Evolutionary conservation across 2,329 filamentous ascomycete species (phyloP).

Genomic region (Apiospora pterosperma): DNA sequence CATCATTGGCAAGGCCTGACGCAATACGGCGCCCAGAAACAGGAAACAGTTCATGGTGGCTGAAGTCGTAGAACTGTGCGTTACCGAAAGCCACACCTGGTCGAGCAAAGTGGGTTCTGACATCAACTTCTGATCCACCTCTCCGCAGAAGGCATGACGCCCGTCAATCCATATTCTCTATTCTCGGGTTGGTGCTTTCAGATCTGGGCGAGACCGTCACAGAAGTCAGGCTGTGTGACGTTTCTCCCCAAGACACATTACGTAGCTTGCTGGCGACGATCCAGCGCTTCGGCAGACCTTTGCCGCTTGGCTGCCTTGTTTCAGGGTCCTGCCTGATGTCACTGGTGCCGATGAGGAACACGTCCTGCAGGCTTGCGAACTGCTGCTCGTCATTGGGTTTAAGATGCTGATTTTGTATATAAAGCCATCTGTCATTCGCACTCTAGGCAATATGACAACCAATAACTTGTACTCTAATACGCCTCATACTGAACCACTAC

Average conservation of each 20-base stretch:
- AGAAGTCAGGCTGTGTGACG: not conserved
- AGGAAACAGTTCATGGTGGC: not conserved
- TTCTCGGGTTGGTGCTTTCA: not conserved
- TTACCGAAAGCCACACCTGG: too few species aligned
- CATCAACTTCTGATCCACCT: not conserved
- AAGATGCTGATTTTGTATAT: not conserved
- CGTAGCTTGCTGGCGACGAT: not conserved
- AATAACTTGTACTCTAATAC: not conserved
- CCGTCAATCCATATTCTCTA: not conserved
- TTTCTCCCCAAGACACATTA: not conserved
- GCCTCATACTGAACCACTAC: not conserved
- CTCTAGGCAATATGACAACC: not conserved
- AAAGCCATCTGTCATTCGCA: not conserved
- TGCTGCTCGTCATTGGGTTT: not conserved
- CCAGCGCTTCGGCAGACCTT: not conserved
- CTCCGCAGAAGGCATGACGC: not conserved
- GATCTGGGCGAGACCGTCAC: not conserved
- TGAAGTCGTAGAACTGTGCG: not conserved
- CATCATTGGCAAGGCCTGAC: not conserved
- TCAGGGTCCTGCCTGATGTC: not conserved
- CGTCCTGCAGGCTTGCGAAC: not conserved
- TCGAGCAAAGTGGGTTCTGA: constrained; percentile 1
- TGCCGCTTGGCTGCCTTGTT: not conserved
- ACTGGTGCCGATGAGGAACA: not conserved
- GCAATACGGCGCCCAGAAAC: not conserved